These are phyloP conservation scores for Cyathus striatus DNA, from an alignment of 768 basidiomycete genomes.

Conservation along the genomic window DNA sequence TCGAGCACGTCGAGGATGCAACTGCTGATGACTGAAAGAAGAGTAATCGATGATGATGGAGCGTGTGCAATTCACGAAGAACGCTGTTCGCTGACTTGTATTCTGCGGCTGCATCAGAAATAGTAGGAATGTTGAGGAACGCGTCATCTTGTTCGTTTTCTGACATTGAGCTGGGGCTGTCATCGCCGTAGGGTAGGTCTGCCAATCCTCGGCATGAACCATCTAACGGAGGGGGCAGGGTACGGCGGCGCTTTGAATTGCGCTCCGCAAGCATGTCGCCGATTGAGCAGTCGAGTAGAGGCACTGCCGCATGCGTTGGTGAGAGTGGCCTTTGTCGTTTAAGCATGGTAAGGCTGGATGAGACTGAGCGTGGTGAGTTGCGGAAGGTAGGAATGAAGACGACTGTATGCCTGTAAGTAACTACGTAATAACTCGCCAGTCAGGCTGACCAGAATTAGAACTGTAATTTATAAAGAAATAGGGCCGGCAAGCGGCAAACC, in stretches of 20 bases:
- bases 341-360: slow-evolving; percentile 31
- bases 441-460: too few species aligned
- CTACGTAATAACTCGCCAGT: too few species aligned
- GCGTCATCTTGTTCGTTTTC: slow-evolving; percentile 7
- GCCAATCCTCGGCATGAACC: slow-evolving; percentile 47
- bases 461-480: too few species aligned
- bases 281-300: slow-evolving; percentile 19
- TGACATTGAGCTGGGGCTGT: slow-evolving; percentile 26
- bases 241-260: slow-evolving; percentile 49
- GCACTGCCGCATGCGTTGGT: slow-evolving; percentile 28
- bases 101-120: slow-evolving; percentile 19
- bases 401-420: neutral
- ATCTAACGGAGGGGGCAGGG: slow-evolving; percentile 46
- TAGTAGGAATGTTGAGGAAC: neutral
- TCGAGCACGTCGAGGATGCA: too few species aligned
- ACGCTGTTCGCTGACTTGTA: slow-evolving; percentile 63
- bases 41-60: slow-evolving; percentile 55
- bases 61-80: slow-evolving; percentile 66
- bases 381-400: neutral
- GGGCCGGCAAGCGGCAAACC: too few species aligned
- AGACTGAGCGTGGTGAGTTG: neutral
- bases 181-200: slow-evolving; percentile 18
- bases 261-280: slow-evolving; percentile 21
- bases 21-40: slow-evolving; percentile 30
- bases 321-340: slow-evolving; percentile 45